phyloP scores from a whole-genome alignment of 2,329 filamentous ascomycete genomes.

The Aspergillus sp. region DNA sequence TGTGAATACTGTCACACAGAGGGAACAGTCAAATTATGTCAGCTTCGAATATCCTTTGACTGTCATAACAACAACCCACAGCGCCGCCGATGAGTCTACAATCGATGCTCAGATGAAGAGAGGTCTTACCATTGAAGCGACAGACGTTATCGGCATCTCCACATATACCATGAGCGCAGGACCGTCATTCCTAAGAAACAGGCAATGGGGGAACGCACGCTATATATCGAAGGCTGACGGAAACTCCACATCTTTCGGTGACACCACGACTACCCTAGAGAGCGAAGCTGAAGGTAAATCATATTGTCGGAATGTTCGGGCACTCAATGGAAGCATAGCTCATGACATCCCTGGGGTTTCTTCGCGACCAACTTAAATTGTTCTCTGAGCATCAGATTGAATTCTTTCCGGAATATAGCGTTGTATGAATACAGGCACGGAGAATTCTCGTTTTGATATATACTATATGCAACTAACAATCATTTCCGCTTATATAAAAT shows the following conservation, averaged over 20 bases:
- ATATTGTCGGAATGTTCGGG: conserved; percentile 18
- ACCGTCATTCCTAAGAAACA: conserved; percentile 18
- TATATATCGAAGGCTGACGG: conserved; percentile 16
- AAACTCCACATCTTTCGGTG: conserved; percentile 20
- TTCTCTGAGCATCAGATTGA: not conserved
- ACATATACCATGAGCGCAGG: conserved; percentile 50
- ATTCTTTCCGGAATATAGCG: not conserved
- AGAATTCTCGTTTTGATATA: too few relatives aligned
- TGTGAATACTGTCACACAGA: conserved; percentile 14
- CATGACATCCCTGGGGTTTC: conserved; percentile 4
- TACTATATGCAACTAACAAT: not conserved
- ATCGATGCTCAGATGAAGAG: conserved; percentile 45
- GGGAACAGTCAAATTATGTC: conserved; percentile 35
- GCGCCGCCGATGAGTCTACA: conserved; percentile 41
- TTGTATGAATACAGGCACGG: not conserved
- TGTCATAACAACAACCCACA: conserved; percentile 49
- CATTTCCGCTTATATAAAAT: not conserved
- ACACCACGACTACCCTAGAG: conserved; percentile 22
- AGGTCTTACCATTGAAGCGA: conserved; percentile 39
- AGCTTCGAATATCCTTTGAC: conserved; percentile 54
- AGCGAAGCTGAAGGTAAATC: conserved; percentile 14
- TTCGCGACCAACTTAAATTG: not conserved
- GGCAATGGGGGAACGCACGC: conserved; percentile 22
- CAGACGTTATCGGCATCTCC: conserved; percentile 45
- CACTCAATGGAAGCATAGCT: conserved; percentile 22